A percentile compares a stretch with the other conserved stretches of the same genome.
Evolutionary conservation across 805 yeast genomes (phyloP).

Genomic region (Hanseniaspora lindneri): DNA sequence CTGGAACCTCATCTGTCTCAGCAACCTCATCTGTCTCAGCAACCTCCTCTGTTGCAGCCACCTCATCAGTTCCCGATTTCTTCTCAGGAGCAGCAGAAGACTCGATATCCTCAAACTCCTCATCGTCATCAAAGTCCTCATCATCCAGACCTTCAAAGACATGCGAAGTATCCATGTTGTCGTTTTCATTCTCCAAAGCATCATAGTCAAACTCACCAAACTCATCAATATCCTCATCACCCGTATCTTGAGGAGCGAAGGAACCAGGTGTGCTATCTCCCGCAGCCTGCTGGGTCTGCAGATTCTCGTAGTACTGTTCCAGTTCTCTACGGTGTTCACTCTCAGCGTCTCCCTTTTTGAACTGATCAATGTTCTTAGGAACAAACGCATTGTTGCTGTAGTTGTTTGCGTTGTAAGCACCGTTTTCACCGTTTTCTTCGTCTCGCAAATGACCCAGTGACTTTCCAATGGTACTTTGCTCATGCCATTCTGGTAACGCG

Average conservation of each 20-base stretch:
- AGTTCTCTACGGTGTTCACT: slow-evolving; percentile 64
- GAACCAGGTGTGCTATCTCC: neutral
- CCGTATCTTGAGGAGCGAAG: slow-evolving; percentile 17
- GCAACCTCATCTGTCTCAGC: slow-evolving; percentile 5
- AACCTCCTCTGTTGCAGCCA: no score
- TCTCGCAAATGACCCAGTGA: slow-evolving; percentile 44
- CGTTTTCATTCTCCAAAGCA: slow-evolving; percentile 14
- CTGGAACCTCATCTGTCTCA: neutral
- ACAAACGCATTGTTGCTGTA: slow-evolving; percentile 16
- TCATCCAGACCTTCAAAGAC: slow-evolving; percentile 21
- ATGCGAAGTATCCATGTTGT: slow-evolving; percentile 14
- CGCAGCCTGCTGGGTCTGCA: slow-evolving; percentile 48
- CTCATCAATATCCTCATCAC: slow-evolving; percentile 22
- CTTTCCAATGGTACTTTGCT: slow-evolving; percentile 77
- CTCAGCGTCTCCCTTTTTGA: slow-evolving; percentile 32
- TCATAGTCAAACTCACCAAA: slow-evolving; percentile 18
- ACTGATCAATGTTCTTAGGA: slow-evolving; percentile 17
- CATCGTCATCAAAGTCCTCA: slow-evolving; percentile 16
- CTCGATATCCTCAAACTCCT: slow-evolving; percentile 4
- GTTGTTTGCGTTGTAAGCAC: slow-evolving; percentile 20
- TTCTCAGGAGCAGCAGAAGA: neutral
- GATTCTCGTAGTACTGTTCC: slow-evolving; percentile 63
- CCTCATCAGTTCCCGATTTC: no score
- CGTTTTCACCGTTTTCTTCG: slow-evolving; percentile 32
- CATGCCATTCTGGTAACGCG: slow-evolving; percentile 95